Base-by-base conservation (phyloP, 2,329 filamentous ascomycete genomes). In the Aulographum hederae region DNA sequence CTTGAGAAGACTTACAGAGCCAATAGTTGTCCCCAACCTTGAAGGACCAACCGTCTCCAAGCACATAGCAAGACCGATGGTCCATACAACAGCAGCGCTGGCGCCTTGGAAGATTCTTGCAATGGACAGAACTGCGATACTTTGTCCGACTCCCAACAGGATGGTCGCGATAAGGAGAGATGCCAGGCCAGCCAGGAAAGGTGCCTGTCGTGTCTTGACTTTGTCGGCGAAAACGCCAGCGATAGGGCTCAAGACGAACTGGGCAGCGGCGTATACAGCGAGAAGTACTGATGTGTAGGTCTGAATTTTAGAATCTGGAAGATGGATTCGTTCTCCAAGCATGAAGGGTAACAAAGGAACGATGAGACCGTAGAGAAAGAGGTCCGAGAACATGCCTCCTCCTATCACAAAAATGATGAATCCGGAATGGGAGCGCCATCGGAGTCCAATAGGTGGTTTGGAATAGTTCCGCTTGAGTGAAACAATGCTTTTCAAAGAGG, bases 1-100 rank as follows among this genome's bases (percentile, higher is more conserved):
- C 2, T 19, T 26, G 8, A 18, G 10, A 10, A 12, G 18, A 34
- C 52, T 45, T 39, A 66, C 58, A 28, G 63, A 62, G 11, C 71
- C 71, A 42, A 76, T 65, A 2, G 65, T 65, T 44, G 70, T 71
- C 2, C 70, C 72, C 23, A 76, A 45, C 29, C 69, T 65, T 31
- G 65, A 54, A 2, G 53, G 56, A 0, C 61, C 57, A 5, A 74
- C 68, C 0, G 69, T 69, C 42, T 74, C 70, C 4, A 69, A 50
- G 25, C 69, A 56, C 36, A 75, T 54, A 1, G 69, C 65, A 8
- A 73, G 48, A 1, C 69, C 65, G 6, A 69, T 61, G 0, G 65
- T 70, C 61, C 68, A 71, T 1, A 74, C 68, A 19, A 72, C 56
- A 0, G 64, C 67, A 5, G 58, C 65, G 34, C 63, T 67, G 14